Percentiles rank a stretch among this genome's conserved stretches.
phyloP scores from a whole-genome alignment of 2,329 filamentous ascomycete species.

The Neospermospora avenae region DNA sequence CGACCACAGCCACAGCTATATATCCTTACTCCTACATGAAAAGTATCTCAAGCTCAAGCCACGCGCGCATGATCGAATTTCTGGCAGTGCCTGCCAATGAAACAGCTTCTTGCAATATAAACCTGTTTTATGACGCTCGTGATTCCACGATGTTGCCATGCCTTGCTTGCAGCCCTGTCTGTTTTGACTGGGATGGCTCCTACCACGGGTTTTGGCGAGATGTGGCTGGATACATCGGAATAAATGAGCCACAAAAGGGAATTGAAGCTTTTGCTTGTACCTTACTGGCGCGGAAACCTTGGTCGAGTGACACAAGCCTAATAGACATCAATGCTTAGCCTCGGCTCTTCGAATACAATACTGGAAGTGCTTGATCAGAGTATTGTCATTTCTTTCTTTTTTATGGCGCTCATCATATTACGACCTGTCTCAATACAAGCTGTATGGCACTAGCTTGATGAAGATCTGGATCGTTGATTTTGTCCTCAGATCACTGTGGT shows the following conservation, averaged over 20 bases:
- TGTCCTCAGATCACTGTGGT: too few species aligned
- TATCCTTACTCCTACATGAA: neutral
- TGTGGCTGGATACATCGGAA: neutral
- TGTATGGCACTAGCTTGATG: too few species aligned
- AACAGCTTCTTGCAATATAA: neutral
- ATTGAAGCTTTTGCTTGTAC: neutral
- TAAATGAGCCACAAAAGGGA: neutral
- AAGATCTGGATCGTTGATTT: too few species aligned
- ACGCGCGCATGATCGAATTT: neutral
- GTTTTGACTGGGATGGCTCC: neutral
- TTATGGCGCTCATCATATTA: too few species aligned
- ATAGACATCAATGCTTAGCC: too few species aligned
- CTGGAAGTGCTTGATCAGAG: too few species aligned
- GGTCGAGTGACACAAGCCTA: too few species aligned
- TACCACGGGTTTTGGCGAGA: neutral
- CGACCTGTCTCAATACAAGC: too few species aligned
- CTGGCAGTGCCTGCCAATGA: neutral
- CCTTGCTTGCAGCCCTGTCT: slow-evolving; percentile 10
- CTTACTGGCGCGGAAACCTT: neutral
- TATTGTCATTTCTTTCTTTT: too few species aligned
- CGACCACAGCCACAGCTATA: neutral
- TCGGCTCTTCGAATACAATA: too few species aligned
- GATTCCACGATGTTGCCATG: slow-evolving; percentile 3
- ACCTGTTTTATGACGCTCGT: neutral
- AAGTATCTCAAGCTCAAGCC: neutral